These are phyloP conservation scores for Erucastrum elatum DNA, from an alignment of 345 rosid genomes.

Conservation along the genomic window DNA sequence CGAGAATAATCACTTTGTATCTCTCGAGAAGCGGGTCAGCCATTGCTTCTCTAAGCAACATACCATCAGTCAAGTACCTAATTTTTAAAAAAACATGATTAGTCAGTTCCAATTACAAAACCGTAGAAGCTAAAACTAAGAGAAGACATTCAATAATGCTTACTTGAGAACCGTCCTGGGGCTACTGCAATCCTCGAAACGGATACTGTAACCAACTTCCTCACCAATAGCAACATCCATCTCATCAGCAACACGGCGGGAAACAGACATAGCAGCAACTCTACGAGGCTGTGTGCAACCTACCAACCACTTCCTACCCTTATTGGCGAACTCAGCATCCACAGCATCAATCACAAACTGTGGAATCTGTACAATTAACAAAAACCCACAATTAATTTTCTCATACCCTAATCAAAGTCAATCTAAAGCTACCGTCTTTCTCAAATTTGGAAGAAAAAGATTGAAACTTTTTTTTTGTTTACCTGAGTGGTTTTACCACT, in stretches of 20 bases:
- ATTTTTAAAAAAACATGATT: neutral
- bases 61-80: conserved; percentile 98
- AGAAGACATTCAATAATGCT: conserved; percentile 27
- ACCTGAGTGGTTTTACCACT: conserved; percentile 99
- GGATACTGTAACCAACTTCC: conserved; percentile 97
- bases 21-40: conserved; percentile 95
- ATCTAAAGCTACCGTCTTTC: neutral
- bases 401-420: neutral
- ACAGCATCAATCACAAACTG: conserved; percentile 93
- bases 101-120: neutral
- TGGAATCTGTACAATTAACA: conserved; percentile 71
- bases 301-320: conserved; percentile 79
- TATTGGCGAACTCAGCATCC: conserved; percentile 73
- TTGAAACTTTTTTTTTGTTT: conserved; percentile 9
- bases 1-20: conserved; percentile 93
- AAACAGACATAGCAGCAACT: conserved; percentile 99
- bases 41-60: conserved; percentile 98
- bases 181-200: conserved; percentile 93
- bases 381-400: conserved; percentile 5
- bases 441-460: neutral
- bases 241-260: conserved; percentile 99
- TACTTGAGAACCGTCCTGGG: conserved; percentile 89
- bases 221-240: conserved; percentile 98
- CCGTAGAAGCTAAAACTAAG: neutral
- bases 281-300: conserved; percentile 98